Percentiles rank a stretch among this genome's conserved stretches.
These are phyloP conservation scores for Ogataea hybrid DNA, from an alignment of 1,139 yeast genomes.

Conservation along the genomic window DNA sequence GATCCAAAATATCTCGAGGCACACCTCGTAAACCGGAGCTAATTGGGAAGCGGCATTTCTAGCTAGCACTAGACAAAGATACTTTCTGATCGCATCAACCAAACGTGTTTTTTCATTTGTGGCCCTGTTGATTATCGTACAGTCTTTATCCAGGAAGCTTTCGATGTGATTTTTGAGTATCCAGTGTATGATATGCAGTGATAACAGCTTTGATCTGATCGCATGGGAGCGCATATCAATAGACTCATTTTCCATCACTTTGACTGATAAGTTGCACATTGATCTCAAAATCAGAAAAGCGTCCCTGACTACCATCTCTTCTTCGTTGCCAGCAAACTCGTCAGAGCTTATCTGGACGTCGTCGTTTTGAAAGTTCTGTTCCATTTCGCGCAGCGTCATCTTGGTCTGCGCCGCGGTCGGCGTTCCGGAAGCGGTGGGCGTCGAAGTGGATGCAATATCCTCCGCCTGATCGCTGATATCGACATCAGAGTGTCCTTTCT, in stretches of 20 bases:
- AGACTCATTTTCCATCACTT: slow-evolving; percentile 68
- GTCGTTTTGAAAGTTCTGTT: slow-evolving; percentile 47
- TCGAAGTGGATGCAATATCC: slow-evolving; percentile 1
- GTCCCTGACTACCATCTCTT: slow-evolving; percentile 76
- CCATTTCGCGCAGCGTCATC: slow-evolving; percentile 45
- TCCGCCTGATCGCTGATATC: slow-evolving; percentile 3
- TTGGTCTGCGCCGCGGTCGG: slow-evolving; percentile 11
- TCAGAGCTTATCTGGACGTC: slow-evolving; percentile 55
- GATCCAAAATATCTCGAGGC: slow-evolving; percentile 92
- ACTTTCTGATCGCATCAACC: slow-evolving; percentile 80
- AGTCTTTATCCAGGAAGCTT: slow-evolving; percentile 66
- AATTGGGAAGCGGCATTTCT: slow-evolving; percentile 91
- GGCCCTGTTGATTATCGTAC: slow-evolving; percentile 56
- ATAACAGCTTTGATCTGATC: slow-evolving; percentile 84
- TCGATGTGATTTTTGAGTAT: slow-evolving; percentile 84
- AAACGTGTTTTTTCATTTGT: slow-evolving; percentile 62
- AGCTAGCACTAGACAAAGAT: slow-evolving; percentile 76
- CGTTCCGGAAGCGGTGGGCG: slow-evolving; percentile 24
- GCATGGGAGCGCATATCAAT: slow-evolving; percentile 89
- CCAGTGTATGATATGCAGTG: slow-evolving; percentile 84
- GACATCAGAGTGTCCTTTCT: slow-evolving; percentile 16
- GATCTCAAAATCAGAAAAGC: slow-evolving; percentile 92
- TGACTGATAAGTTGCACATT: slow-evolving; percentile 89
- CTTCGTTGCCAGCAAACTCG: slow-evolving; percentile 50
- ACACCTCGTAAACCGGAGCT: slow-evolving; percentile 89